Evolutionary conservation across 2,329 filamentous ascomycete genomes (phyloP).

Genomic region (Venturia oleaginea): DNA sequence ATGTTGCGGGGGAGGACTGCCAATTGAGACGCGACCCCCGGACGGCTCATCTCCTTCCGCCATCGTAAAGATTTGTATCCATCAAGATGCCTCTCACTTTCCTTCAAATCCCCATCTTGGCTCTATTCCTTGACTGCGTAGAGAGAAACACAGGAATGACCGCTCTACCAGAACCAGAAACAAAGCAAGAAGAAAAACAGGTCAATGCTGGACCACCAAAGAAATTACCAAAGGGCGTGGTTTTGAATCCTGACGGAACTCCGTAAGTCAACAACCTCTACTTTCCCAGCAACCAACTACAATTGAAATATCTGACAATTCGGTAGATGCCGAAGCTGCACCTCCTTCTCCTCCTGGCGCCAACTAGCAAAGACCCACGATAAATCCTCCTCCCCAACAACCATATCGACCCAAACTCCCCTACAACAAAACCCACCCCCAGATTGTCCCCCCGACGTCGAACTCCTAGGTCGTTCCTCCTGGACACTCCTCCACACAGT

Average conservation of each 20-base stretch:
- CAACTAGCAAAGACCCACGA: constrained; percentile 43
- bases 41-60: background rate
- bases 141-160: constrained; percentile 29
- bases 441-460: constrained; percentile 87
- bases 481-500: constrained; percentile 95
- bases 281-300: background rate
- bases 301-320: background rate
- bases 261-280: constrained; percentile 48
- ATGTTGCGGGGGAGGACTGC: background rate
- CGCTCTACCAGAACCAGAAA: constrained; percentile 25
- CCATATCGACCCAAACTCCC: constrained; percentile 24
- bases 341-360: constrained; percentile 49
- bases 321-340: constrained; percentile 61
- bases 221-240: constrained; percentile 57
- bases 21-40: background rate
- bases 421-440: constrained; percentile 16
- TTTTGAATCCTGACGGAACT: constrained; percentile 74
- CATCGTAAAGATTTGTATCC: constrained; percentile 14
- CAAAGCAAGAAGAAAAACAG: background rate
- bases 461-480: constrained; percentile 72
- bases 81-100: constrained; percentile 26
- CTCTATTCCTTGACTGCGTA: constrained; percentile 29
- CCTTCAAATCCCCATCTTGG: constrained; percentile 29
- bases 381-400: constrained; percentile 36
- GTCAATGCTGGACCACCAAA: constrained; percentile 2